Base-by-base conservation (phyloP, 2,329 filamentous ascomycete species). In the Allantophomopsis cytisporea region DNA sequence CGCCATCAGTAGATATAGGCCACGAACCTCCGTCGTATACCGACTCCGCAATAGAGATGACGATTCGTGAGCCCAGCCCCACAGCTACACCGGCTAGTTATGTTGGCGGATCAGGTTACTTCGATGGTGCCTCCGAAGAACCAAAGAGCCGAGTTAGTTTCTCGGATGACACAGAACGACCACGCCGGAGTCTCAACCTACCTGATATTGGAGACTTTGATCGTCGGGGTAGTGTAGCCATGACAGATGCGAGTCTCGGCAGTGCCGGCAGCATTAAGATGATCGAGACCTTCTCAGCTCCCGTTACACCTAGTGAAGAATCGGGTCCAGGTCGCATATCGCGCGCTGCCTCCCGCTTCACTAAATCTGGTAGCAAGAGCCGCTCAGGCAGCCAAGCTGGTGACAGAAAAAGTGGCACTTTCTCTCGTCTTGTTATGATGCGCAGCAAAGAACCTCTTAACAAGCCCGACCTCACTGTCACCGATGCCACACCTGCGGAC, bases 21-120 rank as follows among this genome's bases (percentile, higher is more conserved):
- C 62, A 66, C 23, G 66, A 67, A 28, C 76, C 75, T 3, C 76
- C 76, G 1, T 73, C 75, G 1, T 80, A 80, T 47, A 62, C 68
- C 36, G 68, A 73, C 38, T 51, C 54, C 11, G 47, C 45, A 8
- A 40, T 52, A 37, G 46, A 42, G 16, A 42, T 53, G 18, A 46
- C 39, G 5, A 15, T 48, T 11, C 44, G 43, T 3, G 40, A 39
- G 11, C 42, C 35, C 37, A 43, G 35, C 36, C 16, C 37, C 31
- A n/a, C 13, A 41, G 32, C n/a, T 23, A 30, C 8, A 15, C 35
- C 5, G 14, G 14, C 21, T 18, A 8, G 32, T 17, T 11, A 16
- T 18, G 17, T 23, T 58, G 39, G 56, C 54, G 39, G 63, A 39
- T 17, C 13, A 36, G 61, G 62, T 43, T 70, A 66, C 45, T 69